Base-by-base conservation (phyloP, 1,284 basidiomycete species). In the Cryptococcus neoformans region DNA sequence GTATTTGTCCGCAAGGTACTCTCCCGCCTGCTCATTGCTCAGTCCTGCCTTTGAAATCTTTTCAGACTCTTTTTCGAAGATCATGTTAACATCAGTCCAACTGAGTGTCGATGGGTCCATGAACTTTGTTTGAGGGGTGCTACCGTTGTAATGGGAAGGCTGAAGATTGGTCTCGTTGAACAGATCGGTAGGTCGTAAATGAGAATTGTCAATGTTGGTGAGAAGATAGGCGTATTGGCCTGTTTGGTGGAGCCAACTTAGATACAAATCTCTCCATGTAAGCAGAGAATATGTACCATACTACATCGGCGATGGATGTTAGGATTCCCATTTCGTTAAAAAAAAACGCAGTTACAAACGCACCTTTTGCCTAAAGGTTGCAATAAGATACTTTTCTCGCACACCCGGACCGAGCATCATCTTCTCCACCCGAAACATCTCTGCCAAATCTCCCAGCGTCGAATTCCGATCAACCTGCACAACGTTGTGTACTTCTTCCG, bases 341-440 rank as follows among this genome's bases (percentile, higher is more conserved):
- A 9, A 39, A 21, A 2, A 14, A 34, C n/a, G 16, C 17, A 21
- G 39, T 9, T 53, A 10, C 17, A n/a, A 12, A 14, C 39, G 11
- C 21, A 54, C 39, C 53, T 46, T 37, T 44, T 36, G 28, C 16
- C n/a, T 17, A 21, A 54, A 36, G n/a, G 14, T 28, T 9, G 16
- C 44, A 10, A 46, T 38, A 28, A 48, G 10, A 40, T 41, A 47
- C 17, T 17, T 48, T 14, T 51, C 49, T 17, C 49, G 34, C 9
- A 51, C 34, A 51, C 59, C 59, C 9, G 51, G 39, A 6, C 44
- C 40, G 2, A 57, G 17, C 48, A 55, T 49, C 21, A 47, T 49
- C 35, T 8, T 53, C 48, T 59, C 58, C 38, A 41, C 42, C 36
- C 51, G 38, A 39, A 63, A 57, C 4, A 63, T 56, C 17, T 37